Percentiles rank a stretch among this genome's conserved stretches.
Conservation (phyloP, 108 stramenopile species). For the Schizochytrium sp. region DNA sequence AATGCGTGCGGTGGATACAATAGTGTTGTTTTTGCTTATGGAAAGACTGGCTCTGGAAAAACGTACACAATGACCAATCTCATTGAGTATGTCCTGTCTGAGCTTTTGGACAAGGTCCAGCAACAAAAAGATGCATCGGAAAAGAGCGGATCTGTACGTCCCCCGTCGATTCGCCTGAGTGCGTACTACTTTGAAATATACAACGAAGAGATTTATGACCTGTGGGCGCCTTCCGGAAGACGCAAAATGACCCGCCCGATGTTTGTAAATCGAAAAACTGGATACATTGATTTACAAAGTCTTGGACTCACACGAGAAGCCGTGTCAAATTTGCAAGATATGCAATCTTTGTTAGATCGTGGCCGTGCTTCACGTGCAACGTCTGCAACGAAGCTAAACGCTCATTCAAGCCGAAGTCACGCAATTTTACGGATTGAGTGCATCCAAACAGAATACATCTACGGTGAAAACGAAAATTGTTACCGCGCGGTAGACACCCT, state of each 20-base stretch:
- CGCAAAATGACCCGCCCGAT: conserved; percentile 13
- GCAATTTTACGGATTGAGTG: conserved; percentile 73
- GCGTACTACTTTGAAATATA: conserved; percentile 33
- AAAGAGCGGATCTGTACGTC: not conserved
- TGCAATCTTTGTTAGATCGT: not conserved
- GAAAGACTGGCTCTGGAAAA: conserved; percentile 12
- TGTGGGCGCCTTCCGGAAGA: not conserved
- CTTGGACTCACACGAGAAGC: not conserved
- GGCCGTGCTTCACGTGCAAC: conserved; percentile 63
- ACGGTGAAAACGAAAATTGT: not conserved
- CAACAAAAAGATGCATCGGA: not conserved
- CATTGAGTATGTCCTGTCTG: not conserved
- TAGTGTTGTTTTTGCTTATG: conserved; percentile 33
- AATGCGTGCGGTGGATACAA: not conserved
- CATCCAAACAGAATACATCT: not conserved
- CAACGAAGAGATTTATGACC: conserved; percentile 38
- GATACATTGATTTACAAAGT: not conserved
- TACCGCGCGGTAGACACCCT: not conserved
- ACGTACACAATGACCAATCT: conserved; percentile 4
- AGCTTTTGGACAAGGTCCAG: not conserved
- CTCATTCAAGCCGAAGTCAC: conserved; percentile 73
- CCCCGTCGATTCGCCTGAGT: not conserved
- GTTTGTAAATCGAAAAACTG: conserved; percentile 23
- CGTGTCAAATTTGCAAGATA: not conserved
- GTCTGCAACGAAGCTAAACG: conserved; percentile 71